Percentiles rank a stretch among this genome's conserved stretches.
Conservation (phyloP, 177 flowering plant species). For the Vitis hybrid region DNA sequence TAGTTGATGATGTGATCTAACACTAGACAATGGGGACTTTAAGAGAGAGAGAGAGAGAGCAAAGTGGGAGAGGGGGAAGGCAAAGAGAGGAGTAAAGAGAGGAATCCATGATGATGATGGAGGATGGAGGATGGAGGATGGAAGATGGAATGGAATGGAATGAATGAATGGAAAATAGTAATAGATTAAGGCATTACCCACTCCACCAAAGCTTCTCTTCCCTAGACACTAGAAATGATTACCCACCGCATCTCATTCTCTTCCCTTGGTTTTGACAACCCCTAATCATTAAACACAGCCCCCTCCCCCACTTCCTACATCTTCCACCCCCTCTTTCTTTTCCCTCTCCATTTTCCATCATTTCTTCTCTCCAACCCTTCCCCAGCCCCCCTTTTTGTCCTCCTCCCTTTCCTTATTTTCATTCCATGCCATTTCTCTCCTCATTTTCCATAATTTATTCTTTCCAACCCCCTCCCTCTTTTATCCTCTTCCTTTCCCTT, state of each 20-base stretch:
- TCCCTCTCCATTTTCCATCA: conserved; percentile 6
- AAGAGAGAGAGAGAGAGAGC: no score
- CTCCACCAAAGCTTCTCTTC: conserved; percentile 15
- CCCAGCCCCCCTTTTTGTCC: no score
- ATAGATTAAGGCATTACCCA: conserved; percentile 4
- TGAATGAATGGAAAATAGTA: no score
- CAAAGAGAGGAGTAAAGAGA: conserved; percentile 5
- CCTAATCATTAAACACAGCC: conserved; percentile 29
- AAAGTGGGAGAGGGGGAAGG: no score
- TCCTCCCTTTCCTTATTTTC: not conserved
- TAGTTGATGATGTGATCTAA: no score
- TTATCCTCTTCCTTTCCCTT: no score
- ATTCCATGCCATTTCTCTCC: not conserved
- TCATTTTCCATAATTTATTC: not conserved
- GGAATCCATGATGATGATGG: conserved; percentile 16
- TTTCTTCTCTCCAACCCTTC: no score
- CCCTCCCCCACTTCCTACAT: not conserved
- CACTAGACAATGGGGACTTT: no score
- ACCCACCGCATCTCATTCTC: conserved; percentile 21
- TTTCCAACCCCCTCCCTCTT: no score
- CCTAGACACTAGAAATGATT: conserved; percentile 36
- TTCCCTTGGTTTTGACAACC: conserved; percentile 32
- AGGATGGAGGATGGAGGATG: no score
- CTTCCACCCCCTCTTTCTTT: conserved; percentile 17
- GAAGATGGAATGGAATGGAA: no score